Conservation (phyloP, 495 filamentous ascomycete genomes). For the Recurvomyces mirabilis region DNA sequence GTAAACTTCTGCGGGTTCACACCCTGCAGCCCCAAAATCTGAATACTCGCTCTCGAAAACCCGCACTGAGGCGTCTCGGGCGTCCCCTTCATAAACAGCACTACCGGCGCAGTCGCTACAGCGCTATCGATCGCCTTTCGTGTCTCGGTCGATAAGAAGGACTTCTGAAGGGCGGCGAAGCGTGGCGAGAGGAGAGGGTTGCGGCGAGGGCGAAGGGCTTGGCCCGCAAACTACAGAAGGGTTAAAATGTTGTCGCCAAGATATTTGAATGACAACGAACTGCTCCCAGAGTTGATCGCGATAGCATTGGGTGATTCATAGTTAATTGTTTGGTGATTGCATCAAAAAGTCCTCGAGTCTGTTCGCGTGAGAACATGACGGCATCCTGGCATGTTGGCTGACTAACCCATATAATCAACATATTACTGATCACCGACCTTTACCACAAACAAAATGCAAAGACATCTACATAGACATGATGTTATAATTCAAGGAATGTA, state of each 20-base stretch:
- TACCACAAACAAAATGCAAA: too few relatives aligned
- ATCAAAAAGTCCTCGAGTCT: too few relatives aligned
- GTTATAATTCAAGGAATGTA: too few relatives aligned
- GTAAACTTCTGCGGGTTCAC: conserved; percentile 95
- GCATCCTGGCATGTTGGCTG: too few relatives aligned
- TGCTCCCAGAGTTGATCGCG: conserved; percentile 13
- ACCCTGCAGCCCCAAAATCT: conserved; percentile 87
- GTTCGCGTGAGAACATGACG: too few relatives aligned
- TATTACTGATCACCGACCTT: too few relatives aligned
- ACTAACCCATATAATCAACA: too few relatives aligned
- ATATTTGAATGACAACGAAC: background rate
- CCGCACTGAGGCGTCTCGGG: conserved; percentile 96
- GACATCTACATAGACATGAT: too few relatives aligned
- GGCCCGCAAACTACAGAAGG: conserved; percentile 18
- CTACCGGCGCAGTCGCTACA: conserved; percentile 71
- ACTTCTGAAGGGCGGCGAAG: conserved; percentile 34
- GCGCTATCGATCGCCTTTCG: conserved; percentile 77
- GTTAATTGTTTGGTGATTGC: too few relatives aligned
- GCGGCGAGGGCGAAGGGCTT: conserved; percentile 17
- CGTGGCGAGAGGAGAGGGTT: conserved; percentile 22
- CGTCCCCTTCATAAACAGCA: conserved; percentile 98
- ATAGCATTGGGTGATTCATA: conserved; percentile 8
- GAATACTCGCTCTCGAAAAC: conserved; percentile 89
- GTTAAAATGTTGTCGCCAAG: too few relatives aligned
- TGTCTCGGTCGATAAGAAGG: conserved; percentile 67